Evolutionary conservation across 495 filamentous ascomycete species (phyloP), one percentile per base, ranked within the genome.

Genomic region (Aspergillus cavernicola): DNA sequence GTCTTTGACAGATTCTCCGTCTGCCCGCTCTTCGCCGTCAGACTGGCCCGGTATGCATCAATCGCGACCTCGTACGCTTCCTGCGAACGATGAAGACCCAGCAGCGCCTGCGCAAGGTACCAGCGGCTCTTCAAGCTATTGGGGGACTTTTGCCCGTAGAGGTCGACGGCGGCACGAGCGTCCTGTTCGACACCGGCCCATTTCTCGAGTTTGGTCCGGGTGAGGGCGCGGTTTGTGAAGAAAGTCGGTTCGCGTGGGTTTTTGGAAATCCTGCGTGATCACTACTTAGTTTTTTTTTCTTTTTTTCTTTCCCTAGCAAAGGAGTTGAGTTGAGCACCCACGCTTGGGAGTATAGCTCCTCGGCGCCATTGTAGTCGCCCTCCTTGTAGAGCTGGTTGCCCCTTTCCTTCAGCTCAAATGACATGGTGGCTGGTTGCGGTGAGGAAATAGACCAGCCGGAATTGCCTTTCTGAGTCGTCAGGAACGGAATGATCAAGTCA

Each of bases 151-250:
- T 55, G 38, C 37, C 80, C 71, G 48, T 79, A 70, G 6, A 96
- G 76, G 4, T 82, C 73, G 52, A 98, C 85, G 44, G 87, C 85
- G 35, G 77, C 72, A 19, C 85, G 66, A 58, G 91, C 92, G 69
- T 97, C 93, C 32, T 82, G 76, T 57, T 95, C 85, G 24, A 86
- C 90, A n/a, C 66, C 78, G n/a, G 87, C 77, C 79, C 83, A 91
- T 60, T 77, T 74, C 26, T 67, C 63, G n/a, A 95, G 78, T 61
- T 82, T 83, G 37, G 93, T 73, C 37, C 92, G 85, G 10, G 89
- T 84, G 68, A 96, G 85, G 35, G 92, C 88, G 45, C 93, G 87
- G 73, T 98, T 98, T 24, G 92, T 95, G 75, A 79, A 80, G 64
- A 79, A 74, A 23, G 70, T 73, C 20, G 78, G 66, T 47, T 79